These are phyloP conservation scores for Sclerospora graminicola DNA, from an alignment of 352 stramenopile genomes.

Conservation along the genomic window DNA sequence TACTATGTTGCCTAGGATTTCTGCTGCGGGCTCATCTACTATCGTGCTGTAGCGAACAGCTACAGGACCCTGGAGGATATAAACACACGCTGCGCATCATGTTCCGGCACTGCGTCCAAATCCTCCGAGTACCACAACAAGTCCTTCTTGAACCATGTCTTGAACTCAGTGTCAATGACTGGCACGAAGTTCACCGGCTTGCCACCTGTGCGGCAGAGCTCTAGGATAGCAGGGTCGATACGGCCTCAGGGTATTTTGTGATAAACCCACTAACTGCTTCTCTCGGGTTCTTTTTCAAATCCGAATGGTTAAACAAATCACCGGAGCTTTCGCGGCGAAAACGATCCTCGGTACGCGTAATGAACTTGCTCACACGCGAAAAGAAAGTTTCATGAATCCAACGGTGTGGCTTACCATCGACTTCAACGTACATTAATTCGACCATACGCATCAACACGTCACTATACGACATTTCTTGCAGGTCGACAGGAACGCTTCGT, in stretches of 20 bases:
- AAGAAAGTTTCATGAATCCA: slow-evolving; percentile 71
- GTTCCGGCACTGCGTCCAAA: slow-evolving; percentile 65
- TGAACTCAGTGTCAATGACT: slow-evolving; percentile 74
- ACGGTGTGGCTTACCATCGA: slow-evolving; percentile 35
- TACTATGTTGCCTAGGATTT: slow-evolving; percentile 64
- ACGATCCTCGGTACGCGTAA: slow-evolving; percentile 54
- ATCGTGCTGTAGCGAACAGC: slow-evolving; percentile 72
- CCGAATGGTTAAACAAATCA: slow-evolving; percentile 30
- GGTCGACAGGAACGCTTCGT: slow-evolving; percentile 28
- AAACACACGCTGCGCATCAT: slow-evolving; percentile 71
- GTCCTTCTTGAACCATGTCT: slow-evolving; percentile 87
- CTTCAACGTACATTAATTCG: slow-evolving; percentile 65
- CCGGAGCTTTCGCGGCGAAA: slow-evolving; percentile 33
- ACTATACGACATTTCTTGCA: slow-evolving; percentile 83
- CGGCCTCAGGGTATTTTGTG: slow-evolving; percentile 35
- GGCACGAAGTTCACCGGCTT: slow-evolving; percentile 86
- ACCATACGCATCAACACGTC: slow-evolving; percentile 71
- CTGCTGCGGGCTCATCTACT: slow-evolving; percentile 61
- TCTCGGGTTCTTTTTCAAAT: slow-evolving; percentile 33
- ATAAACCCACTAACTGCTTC: slow-evolving; percentile 36
- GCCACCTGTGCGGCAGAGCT: slow-evolving; percentile 67
- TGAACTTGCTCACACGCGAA: slow-evolving; percentile 63
- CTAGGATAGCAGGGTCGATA: slow-evolving; percentile 53
- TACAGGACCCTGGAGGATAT: slow-evolving; percentile 77
- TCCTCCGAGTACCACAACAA: slow-evolving; percentile 88